A percentile compares a stretch with the other conserved stretches of the same genome.
Evolutionary conservation across 2,329 filamentous ascomycete species (phyloP).

Genomic region (Ascochyta pisi): DNA sequence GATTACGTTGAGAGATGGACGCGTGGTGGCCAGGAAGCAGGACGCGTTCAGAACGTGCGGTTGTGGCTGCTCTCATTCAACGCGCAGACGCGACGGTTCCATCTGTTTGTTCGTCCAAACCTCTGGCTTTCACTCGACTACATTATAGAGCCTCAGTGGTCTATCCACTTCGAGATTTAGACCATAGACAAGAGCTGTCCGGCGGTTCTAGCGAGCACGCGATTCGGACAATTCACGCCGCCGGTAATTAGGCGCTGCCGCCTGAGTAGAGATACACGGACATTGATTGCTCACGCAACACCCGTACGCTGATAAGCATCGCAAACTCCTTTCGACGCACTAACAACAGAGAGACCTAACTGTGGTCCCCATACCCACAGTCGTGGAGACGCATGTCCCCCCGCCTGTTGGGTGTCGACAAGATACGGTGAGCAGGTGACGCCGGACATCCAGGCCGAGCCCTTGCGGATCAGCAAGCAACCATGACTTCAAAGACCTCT

Average conservation of each 20-base stretch:
- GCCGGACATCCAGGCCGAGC: slow-evolving; percentile 11
- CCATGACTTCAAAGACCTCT: not conserved
- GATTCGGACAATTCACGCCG: not conserved
- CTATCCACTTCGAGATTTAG: not conserved
- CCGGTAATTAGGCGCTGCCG: slow-evolving; percentile 6
- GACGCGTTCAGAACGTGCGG: not conserved
- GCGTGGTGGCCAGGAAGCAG: not conserved
- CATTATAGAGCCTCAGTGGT: not conserved
- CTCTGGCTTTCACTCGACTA: not conserved
- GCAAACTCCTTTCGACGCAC: slow-evolving; percentile 7
- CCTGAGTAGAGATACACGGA: slow-evolving; percentile 6
- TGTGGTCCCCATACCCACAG: slow-evolving; percentile 14
- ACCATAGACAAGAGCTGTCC: not conserved
- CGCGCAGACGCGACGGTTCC: not conserved
- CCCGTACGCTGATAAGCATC: slow-evolving; percentile 5
- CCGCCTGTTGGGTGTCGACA: slow-evolving; percentile 5
- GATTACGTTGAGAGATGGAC: not conserved
- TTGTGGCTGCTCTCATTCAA: not conserved
- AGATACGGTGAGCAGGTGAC: slow-evolving; percentile 21
- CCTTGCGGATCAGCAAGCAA: slow-evolving; percentile 7
- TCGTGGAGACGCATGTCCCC: not conserved
- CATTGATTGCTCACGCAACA: not conserved
- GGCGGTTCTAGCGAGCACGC: not conserved
- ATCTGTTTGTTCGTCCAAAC: not conserved
- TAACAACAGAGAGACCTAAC: slow-evolving; percentile 6